Percentiles rank a stretch among this genome's conserved stretches.
phyloP scores from a whole-genome alignment of 495 filamentous ascomycete species.

The Podospora appendiculata region DNA sequence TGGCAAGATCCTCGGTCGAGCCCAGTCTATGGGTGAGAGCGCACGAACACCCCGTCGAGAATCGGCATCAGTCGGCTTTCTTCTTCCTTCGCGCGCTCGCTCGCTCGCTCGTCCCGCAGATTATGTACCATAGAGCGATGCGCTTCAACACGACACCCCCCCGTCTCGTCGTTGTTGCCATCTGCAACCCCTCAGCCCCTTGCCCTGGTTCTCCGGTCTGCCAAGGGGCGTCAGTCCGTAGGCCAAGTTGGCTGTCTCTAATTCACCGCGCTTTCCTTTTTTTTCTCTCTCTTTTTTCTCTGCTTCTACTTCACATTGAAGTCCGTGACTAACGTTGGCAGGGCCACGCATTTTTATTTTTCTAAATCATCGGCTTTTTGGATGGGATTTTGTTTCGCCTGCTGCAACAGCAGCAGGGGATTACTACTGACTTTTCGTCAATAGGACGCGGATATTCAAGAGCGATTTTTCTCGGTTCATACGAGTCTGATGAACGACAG shows the following conservation, averaged over 20 bases:
- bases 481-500: neutral
- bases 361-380: no score
- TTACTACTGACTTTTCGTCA: no score
- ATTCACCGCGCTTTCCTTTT: constrained; percentile 5
- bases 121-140: constrained; percentile 4
- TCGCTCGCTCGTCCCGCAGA: neutral
- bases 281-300: constrained; percentile 1
- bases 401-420: no score
- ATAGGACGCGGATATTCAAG: neutral
- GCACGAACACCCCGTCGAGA: no score
- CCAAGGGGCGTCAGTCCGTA: constrained; percentile 3
- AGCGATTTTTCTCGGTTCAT: neutral
- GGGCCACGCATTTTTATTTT: neutral
- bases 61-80: neutral
- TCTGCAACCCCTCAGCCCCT: neutral
- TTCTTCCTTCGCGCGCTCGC: neutral
- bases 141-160: neutral
- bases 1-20: no score
- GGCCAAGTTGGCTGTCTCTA: constrained; percentile 8
- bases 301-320: neutral
- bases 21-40: no score
- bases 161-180: neutral
- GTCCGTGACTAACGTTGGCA: constrained; percentile 5
- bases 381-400: no score
- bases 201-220: neutral